A percentile compares a stretch with the other conserved stretches of the same genome.
Evolutionary conservation across 192 early-diverging fungal genomes (phyloP).

Genomic region (Mycoemilia scoparia): DNA sequence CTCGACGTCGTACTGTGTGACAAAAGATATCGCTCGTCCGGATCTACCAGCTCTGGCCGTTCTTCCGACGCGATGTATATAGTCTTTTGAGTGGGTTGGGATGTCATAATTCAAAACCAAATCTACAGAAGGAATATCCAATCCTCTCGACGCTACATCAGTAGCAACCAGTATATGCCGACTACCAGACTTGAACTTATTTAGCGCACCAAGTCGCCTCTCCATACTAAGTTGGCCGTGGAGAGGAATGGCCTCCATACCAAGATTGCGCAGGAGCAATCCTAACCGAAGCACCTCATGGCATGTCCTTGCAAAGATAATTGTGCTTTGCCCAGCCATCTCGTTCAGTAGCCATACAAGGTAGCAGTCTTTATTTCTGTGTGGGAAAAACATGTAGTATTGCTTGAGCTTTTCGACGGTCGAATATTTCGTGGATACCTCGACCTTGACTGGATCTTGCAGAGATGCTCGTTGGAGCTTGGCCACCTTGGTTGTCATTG

Average conservation of each 20-base stretch:
- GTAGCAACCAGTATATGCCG: slow-evolving; percentile 85
- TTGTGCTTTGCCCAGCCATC: slow-evolving; percentile 73
- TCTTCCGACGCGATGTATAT: slow-evolving; percentile 73
- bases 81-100: slow-evolving; percentile 72
- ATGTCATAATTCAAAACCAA: slow-evolving; percentile 95
- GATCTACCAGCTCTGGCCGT: slow-evolving; percentile 70
- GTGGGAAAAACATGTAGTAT: slow-evolving; percentile 92
- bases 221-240: slow-evolving; percentile 87
- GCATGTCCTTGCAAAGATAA: slow-evolving; percentile 86
- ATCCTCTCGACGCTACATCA: slow-evolving; percentile 78
- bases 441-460: slow-evolving; percentile 78
- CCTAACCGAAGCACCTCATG: slow-evolving; percentile 71
- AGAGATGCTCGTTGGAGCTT: slow-evolving; percentile 88
- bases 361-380: slow-evolving; percentile 90
- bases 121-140: slow-evolving; percentile 94
- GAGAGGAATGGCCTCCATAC: slow-evolving; percentile 84
- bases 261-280: slow-evolving; percentile 74
- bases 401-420: slow-evolving; percentile 86
- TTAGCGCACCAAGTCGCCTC: slow-evolving; percentile 78
- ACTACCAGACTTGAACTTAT: slow-evolving; percentile 83
- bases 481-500: slow-evolving; percentile 96
- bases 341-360: slow-evolving; percentile 87
- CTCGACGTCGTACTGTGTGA: slow-evolving; percentile 88
- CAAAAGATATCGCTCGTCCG: slow-evolving; percentile 63
- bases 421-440: slow-evolving; percentile 92